phyloP scores from a whole-genome alignment of 345 rosid species.

The Erodium maritimum region DNA sequence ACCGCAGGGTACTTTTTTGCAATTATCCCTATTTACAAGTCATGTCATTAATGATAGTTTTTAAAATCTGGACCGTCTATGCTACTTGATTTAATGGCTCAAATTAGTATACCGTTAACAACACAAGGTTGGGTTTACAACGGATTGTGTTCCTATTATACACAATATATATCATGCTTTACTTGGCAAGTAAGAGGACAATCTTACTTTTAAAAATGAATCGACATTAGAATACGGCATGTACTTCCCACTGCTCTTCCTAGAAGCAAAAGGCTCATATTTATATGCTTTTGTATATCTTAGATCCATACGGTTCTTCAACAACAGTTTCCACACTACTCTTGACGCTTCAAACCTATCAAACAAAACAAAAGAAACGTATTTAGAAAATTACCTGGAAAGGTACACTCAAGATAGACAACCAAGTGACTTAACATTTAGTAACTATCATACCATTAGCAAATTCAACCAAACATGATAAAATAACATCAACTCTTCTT shows the following conservation, averaged over 20 bases:
- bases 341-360: conserved; percentile 18
- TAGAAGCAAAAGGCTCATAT: conserved; percentile 13
- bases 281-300: conserved; percentile 8
- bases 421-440: neutral
- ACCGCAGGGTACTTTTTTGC: no score
- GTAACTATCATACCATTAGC: neutral
- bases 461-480: neutral
- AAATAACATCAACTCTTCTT: neutral
- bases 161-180: neutral
- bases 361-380: neutral
- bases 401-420: neutral
- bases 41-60: no score
- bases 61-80: no score
- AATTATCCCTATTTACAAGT: no score
- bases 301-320: conserved; percentile 7
- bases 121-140: no score
- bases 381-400: neutral
- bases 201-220: conserved; percentile 21
- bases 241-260: conserved; percentile 19
- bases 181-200: neutral
- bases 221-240: conserved; percentile 25
- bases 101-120: no score
- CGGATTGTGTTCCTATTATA: no score
- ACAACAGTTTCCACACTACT: conserved; percentile 17
- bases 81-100: no score